These are phyloP conservation scores for Backusella sp. DNA, from an alignment of 192 early-diverging fungal genomes.

Conservation along the genomic window DNA sequence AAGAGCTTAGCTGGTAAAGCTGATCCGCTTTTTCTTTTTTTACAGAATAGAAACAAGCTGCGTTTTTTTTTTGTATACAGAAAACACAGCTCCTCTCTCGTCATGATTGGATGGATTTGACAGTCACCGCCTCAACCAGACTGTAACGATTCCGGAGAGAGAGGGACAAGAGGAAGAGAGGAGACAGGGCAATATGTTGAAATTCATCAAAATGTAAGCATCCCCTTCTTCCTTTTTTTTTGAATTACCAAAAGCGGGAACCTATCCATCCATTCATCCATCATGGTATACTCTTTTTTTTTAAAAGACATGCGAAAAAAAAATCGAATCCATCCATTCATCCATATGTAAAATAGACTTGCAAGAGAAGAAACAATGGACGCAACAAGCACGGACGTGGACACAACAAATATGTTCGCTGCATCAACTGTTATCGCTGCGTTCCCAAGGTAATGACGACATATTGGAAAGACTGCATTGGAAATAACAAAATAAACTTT, in stretches of 20 bases:
- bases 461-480: too few species aligned
- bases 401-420: slow-evolving; percentile 96
- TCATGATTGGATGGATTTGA: background rate
- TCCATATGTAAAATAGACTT: slow-evolving; percentile 64
- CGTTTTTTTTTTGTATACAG: too few species aligned
- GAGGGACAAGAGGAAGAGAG: too few species aligned
- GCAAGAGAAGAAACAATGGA: slow-evolving; percentile 99
- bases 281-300: background rate
- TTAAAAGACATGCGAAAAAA: background rate
- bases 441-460: slow-evolving; percentile 53
- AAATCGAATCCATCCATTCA: background rate
- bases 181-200: background rate
- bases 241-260: slow-evolving; percentile 6
- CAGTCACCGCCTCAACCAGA: background rate
- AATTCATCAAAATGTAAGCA: background rate
- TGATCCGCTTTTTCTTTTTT: too few species aligned
- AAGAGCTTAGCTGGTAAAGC: too few species aligned
- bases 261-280: slow-evolving; percentile 15
- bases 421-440: slow-evolving; percentile 98
- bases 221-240: background rate
- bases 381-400: slow-evolving; percentile 99
- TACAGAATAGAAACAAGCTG: too few species aligned
- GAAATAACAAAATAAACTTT: background rate
- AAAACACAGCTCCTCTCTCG: too few species aligned
- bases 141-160: too few species aligned